Percentiles rank a stretch among this genome's conserved stretches.
phyloP scores from a whole-genome alignment of 2,329 filamentous ascomycete genomes.

The Fusarium brevicatenulatum region DNA sequence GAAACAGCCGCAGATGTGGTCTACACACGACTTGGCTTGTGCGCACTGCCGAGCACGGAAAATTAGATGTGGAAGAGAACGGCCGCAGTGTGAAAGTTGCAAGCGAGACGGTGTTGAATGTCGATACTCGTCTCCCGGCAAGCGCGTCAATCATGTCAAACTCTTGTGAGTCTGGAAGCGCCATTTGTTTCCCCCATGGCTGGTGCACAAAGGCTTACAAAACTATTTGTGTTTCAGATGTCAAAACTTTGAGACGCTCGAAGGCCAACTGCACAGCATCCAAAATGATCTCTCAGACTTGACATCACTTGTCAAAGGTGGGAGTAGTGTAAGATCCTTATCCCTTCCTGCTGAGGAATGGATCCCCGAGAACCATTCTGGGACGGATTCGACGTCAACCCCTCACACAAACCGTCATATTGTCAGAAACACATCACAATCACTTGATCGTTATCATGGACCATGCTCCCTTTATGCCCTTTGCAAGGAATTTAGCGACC shows the following conservation, averaged over 20 bases:
- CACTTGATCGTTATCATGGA: constrained; percentile 40
- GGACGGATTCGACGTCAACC: background rate
- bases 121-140: constrained; percentile 44
- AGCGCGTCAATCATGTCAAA: constrained; percentile 45
- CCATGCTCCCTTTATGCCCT: constrained; percentile 41
- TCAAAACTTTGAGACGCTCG: constrained; percentile 44
- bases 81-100: constrained; percentile 45
- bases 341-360: constrained; percentile 17
- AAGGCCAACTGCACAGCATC: constrained; percentile 42
- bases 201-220: constrained; percentile 32
- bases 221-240: constrained; percentile 35
- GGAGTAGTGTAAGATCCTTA: constrained; percentile 18
- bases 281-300: constrained; percentile 43
- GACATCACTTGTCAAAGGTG: constrained; percentile 40
- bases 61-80: constrained; percentile 43
- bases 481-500: constrained; percentile 40
- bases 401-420: constrained; percentile 33
- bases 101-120: constrained; percentile 45
- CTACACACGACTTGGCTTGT: constrained; percentile 44
- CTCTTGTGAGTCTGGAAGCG: constrained; percentile 40
- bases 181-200: background rate
- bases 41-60: constrained; percentile 44
- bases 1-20: constrained; percentile 44
- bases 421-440: constrained; percentile 30
- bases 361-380: constrained; percentile 3